Percentiles rank a stretch among this genome's conserved stretches.
Conservation (phyloP, 1,284 basidiomycete species). For the Trametes versicolor region DNA sequence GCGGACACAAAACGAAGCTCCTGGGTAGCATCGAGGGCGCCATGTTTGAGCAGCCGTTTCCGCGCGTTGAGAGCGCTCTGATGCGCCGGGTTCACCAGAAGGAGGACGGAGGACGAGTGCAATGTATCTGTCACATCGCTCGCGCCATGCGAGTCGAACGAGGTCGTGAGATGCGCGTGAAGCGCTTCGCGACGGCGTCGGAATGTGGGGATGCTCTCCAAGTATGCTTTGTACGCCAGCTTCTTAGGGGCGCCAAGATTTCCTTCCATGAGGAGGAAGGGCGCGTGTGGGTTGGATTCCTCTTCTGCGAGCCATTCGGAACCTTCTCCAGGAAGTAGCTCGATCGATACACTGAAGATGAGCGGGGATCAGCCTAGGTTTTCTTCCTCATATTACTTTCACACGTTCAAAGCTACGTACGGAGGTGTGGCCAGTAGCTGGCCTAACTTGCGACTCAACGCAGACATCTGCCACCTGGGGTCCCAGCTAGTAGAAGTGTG, state of each 20-base stretch:
- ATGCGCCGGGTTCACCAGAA: conserved; percentile 75
- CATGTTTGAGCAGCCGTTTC: conserved; percentile 57
- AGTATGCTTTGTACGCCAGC: conserved; percentile 60
- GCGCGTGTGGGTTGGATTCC: conserved; percentile 45
- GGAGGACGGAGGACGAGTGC: conserved; percentile 55
- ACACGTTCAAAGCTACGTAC: conserved; percentile 36
- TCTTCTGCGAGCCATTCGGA: conserved; percentile 48
- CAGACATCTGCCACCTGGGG: too few species aligned
- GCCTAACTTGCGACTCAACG: conserved; percentile 19
- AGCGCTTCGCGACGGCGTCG: conserved; percentile 10
- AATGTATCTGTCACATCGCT: conserved; percentile 30
- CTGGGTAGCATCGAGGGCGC: conserved; percentile 45
- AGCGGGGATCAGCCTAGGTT: background rate
- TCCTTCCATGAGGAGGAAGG: conserved; percentile 64
- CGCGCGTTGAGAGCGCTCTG: conserved; percentile 69
- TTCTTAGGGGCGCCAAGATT: conserved; percentile 75
- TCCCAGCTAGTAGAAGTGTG: background rate
- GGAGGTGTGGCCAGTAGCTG: conserved; percentile 31
- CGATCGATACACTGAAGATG: background rate
- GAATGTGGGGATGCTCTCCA: conserved; percentile 53
- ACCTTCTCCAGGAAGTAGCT: conserved; percentile 47
- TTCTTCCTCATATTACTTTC: background rate
- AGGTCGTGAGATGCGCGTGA: conserved; percentile 45
- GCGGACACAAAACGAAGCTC: conserved; percentile 61
- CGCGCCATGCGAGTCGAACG: background rate